Percentiles rank a stretch among this genome's conserved stretches.
Evolutionary conservation across 805 yeast genomes (phyloP).

Genomic region (Wickerhamiella siamensis): DNA sequence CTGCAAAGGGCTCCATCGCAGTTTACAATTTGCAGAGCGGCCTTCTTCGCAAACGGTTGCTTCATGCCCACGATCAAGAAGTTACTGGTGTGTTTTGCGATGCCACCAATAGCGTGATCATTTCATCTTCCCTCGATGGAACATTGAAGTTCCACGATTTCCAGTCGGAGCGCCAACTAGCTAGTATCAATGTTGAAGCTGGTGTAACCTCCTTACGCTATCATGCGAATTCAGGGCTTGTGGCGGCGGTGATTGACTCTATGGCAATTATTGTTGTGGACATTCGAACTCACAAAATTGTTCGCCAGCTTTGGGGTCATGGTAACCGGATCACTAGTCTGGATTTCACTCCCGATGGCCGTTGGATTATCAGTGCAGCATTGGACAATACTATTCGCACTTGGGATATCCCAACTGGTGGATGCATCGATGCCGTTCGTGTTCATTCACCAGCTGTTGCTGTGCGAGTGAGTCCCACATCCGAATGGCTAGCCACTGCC

Average conservation of each 20-base stretch:
- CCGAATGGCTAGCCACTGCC: conserved; percentile 82
- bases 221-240: conserved; percentile 69
- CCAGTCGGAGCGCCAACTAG: conserved; percentile 49
- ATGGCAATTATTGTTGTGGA: conserved; percentile 74
- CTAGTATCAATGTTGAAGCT: conserved; percentile 52
- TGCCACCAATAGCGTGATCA: conserved; percentile 79
- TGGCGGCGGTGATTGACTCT: conserved; percentile 79
- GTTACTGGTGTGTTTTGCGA: conserved; percentile 84
- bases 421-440: conserved; percentile 82
- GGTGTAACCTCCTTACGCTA: conserved; percentile 68
- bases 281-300: conserved; percentile 61
- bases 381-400: conserved; percentile 82
- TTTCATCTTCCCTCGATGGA: conserved; percentile 82
- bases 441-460: conserved; percentile 69
- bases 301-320: conserved; percentile 84
- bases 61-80: conserved; percentile 44
- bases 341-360: conserved; percentile 88
- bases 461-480: conserved; percentile 68
- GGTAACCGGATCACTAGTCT: conserved; percentile 71
- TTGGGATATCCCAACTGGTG: conserved; percentile 96
- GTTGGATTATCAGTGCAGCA: conserved; percentile 79
- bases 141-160: conserved; percentile 77
- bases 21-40: conserved; percentile 90
- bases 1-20: conserved; percentile 70
- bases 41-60: conserved; percentile 51